phyloP scores from a whole-genome alignment of 2,329 filamentous ascomycete genomes.

The Diaporthe destruens region DNA sequence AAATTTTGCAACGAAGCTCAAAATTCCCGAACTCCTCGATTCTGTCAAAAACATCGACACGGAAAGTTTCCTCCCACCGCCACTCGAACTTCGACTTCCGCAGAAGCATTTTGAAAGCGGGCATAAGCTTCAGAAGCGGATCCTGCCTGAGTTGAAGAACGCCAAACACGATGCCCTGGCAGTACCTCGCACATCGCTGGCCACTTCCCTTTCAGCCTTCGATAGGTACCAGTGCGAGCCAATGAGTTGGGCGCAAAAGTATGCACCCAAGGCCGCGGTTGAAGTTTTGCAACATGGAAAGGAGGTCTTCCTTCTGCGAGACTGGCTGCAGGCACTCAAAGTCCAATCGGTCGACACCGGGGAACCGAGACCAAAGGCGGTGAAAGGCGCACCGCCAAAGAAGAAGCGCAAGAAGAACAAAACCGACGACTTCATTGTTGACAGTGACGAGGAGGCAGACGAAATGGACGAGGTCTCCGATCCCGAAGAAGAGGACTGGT shows the following conservation, averaged over 20 bases:
- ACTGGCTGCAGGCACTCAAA: constrained; percentile 84
- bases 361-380: constrained; percentile 50
- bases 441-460: constrained; percentile 79
- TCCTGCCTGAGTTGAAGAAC: constrained; percentile 61
- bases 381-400: constrained; percentile 52
- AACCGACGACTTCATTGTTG: constrained; percentile 83
- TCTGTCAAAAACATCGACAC: constrained; percentile 52
- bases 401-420: constrained; percentile 81
- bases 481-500: constrained; percentile 63
- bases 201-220: constrained; percentile 78
- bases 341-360: constrained; percentile 82
- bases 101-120: constrained; percentile 70
- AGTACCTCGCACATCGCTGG: constrained; percentile 71
- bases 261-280: constrained; percentile 76
- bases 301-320: constrained; percentile 77
- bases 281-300: constrained; percentile 82
- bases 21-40: constrained; percentile 52
- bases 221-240: constrained; percentile 83
- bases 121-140: constrained; percentile 61
- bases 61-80: constrained; percentile 58
- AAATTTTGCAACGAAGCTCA: constrained; percentile 53
- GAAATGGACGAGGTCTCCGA: constrained; percentile 78
- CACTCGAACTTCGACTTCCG: constrained; percentile 66
- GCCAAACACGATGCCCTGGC: constrained; percentile 68
- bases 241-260: constrained; percentile 84